Evolutionary conservation across 768 basidiomycete species (phyloP), one percentile per base, ranked within the genome.

Genomic region (Hygrophorus russula): DNA sequence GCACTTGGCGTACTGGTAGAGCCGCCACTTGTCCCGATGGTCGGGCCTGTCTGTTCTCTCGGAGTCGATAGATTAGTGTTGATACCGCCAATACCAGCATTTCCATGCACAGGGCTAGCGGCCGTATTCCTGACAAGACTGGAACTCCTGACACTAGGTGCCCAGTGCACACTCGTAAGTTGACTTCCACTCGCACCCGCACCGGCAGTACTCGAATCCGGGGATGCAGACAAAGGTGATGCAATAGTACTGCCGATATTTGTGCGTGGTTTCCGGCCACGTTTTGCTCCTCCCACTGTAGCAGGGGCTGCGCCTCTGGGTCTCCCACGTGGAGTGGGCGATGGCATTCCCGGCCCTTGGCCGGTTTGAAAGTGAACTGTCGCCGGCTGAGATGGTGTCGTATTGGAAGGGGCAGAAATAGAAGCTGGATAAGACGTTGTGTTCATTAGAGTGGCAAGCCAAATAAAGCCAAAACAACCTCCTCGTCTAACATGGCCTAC

Each of bases 231-330:
- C 9, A 49, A 57, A 20, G 59, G 46, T 10, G 68, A 61, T 30
- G 61, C 59, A 3, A 51, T 53, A 8, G 62, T 50, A 2, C 56
- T 59, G 24, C 55, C 39, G 10, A 53, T 54, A 15, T 57, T 48
- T 10, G 59, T 61, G 31, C 62, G 66, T 5, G 73, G 70, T 54
- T 75, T 75, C 35, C 67, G 59, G 44, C 70, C 67, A 32, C 70
- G 64, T 58, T 70, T 68, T 42, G 66, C 67, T 45, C 67, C 67
- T 14, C 19, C 28, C 28, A 27, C n/a, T 9, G 19, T 53, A 57
- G 15, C 40, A 42, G 37, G 2, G 24, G 46, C 44, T 37, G 58
- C 32, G 19, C 63, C 65, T 46, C 63, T 47, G 15, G 59, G 59
- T 24, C 65, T 56, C 20, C 65, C 63, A 7, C 65, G 60, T 8